Evolutionary conservation across 352 stramenopile genomes (phyloP).

Genomic region (Phytophthora sp.): DNA sequence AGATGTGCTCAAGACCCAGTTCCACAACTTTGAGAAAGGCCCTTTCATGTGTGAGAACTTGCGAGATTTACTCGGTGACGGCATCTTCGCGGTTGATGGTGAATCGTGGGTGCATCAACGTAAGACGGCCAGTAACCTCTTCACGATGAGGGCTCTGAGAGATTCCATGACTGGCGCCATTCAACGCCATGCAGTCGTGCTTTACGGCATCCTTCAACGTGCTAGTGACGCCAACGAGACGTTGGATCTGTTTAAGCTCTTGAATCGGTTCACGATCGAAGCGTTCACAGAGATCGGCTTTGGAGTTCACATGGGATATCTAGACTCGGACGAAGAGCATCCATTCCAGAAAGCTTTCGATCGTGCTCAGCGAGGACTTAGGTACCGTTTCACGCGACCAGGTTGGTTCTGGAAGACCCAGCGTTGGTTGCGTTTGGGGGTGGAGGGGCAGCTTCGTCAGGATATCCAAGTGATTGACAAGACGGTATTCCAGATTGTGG

Average conservation of each 20-base stretch:
- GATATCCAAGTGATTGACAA: conserved; percentile 47
- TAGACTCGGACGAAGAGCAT: conserved; percentile 43
- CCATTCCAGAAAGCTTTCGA: conserved; percentile 68
- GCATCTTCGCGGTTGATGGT: conserved; percentile 75
- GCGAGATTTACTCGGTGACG: conserved; percentile 58
- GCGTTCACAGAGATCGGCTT: conserved; percentile 76
- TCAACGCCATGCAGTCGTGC: conserved; percentile 23
- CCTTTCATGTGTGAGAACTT: conserved; percentile 40
- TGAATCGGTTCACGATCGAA: conserved; percentile 70
- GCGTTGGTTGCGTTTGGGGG: conserved; percentile 39
- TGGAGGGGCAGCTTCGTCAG: conserved; percentile 38
- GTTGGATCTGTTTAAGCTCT: conserved; percentile 47
- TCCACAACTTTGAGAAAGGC: conserved; percentile 74
- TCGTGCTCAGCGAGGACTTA: conserved; percentile 37
- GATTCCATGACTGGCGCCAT: conserved; percentile 47
- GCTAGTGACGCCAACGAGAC: not conserved
- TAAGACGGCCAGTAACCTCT: conserved; percentile 86
- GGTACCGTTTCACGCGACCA: conserved; percentile 45
- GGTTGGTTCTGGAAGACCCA: conserved; percentile 55
- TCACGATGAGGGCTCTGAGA: conserved; percentile 54
- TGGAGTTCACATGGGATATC: conserved; percentile 50
- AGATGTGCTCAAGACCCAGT: conserved; percentile 62
- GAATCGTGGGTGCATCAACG: conserved; percentile 68
- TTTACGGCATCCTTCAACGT: conserved; percentile 31
- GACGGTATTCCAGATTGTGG: conserved; percentile 48